Conservation (phyloP, 805 yeast genomes). For the Nadsonia fulvescens region DNA sequence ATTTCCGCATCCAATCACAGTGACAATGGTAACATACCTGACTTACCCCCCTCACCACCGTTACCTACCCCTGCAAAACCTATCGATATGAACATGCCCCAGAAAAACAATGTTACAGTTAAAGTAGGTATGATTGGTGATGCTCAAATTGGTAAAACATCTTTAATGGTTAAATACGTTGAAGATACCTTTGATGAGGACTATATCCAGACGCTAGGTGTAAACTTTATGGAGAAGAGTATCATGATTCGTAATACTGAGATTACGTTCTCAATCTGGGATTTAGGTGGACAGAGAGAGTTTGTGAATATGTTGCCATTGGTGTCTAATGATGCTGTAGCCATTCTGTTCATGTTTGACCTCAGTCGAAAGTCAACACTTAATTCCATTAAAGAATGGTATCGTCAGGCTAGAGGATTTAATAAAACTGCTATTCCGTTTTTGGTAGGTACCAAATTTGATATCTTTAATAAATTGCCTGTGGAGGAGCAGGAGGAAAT, state of each 20-base stretch:
- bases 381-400: slow-evolving; percentile 88
- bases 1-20: no score
- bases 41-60: no score
- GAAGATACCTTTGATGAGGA: slow-evolving; percentile 84
- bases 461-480: slow-evolving; percentile 62
- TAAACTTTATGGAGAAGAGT: slow-evolving; percentile 82
- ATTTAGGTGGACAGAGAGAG: slow-evolving; percentile 88
- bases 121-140: slow-evolving; percentile 91
- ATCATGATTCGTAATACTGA: slow-evolving; percentile 72
- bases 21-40: no score
- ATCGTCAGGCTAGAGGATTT: slow-evolving; percentile 74
- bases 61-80: no score
- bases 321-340: slow-evolving; percentile 83
- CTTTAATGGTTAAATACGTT: slow-evolving; percentile 92
- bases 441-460: slow-evolving; percentile 86
- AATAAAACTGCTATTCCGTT: slow-evolving; percentile 84
- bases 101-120: slow-evolving; percentile 22
- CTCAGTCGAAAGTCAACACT: slow-evolving; percentile 71
- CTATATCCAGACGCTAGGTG: slow-evolving; percentile 87
- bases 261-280: slow-evolving; percentile 86
- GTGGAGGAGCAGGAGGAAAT: slow-evolving; percentile 69
- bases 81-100: slow-evolving; percentile 13
- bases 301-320: slow-evolving; percentile 90
- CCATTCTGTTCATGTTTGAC: slow-evolving; percentile 79
- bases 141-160: slow-evolving; percentile 90